Evolutionary conservation across 345 rosid species (phyloP).

Genomic region (Hibiscus syriacus): DNA sequence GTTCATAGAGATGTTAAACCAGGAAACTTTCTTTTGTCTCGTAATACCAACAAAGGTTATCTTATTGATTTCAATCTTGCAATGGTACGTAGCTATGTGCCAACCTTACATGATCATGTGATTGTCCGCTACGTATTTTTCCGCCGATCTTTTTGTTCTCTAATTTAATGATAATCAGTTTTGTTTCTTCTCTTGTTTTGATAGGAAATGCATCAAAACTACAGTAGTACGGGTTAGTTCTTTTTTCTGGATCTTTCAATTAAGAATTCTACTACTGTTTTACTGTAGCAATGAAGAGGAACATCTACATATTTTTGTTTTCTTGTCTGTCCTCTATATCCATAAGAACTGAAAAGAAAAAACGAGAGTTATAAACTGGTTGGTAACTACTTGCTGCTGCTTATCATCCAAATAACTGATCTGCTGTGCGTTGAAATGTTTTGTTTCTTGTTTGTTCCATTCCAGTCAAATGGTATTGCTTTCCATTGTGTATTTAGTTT

Average conservation of each 20-base stretch:
- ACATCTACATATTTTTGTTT: not conserved
- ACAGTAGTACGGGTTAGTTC: constrained; percentile 47
- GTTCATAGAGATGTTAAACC: constrained; percentile 98
- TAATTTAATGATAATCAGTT: constrained; percentile 1
- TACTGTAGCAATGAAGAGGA: not conserved
- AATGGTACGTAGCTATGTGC: constrained; percentile 46
- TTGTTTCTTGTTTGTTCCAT: not conserved
- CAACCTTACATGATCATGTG: not conserved
- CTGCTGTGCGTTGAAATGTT: not conserved
- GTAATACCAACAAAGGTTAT: constrained; percentile 66
- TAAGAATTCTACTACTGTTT: not conserved
- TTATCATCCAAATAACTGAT: not conserved
- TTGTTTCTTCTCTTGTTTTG: constrained; percentile 15
- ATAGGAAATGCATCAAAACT: constrained; percentile 81
- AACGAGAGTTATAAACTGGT: not conserved
- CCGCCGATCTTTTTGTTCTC: not conserved
- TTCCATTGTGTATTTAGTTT: not conserved
- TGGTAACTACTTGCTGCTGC: not conserved
- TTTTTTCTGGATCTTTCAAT: not conserved
- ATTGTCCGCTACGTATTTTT: not conserved
- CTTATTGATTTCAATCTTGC: constrained; percentile 97
- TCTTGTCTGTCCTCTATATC: not conserved
- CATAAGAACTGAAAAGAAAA: not conserved
- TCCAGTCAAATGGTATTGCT: not conserved
- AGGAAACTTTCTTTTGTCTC: constrained; percentile 89